Evolutionary conservation across 1,284 basidiomycete genomes (phyloP), one percentile per base, ranked within the genome.

Genomic region (Cutaneotrichosporon cavernicola): DNA sequence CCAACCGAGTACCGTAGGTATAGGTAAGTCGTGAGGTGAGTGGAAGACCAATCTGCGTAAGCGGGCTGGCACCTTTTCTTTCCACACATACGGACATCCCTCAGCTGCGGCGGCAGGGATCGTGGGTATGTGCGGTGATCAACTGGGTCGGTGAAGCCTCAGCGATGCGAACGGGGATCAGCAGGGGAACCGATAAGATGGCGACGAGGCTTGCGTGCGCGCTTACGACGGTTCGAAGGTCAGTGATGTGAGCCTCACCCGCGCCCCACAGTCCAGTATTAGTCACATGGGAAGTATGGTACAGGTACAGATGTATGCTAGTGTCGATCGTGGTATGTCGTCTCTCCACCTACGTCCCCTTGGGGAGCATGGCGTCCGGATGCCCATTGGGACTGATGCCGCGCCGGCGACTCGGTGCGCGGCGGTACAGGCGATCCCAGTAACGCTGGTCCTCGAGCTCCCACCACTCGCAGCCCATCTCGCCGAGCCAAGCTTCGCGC

Each of bases 401-500:
- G 36, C 55, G 55, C 7, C 55, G 55, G 38, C 55, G 55, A 14
- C 21, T 26, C 18, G 55, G 36, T 3, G 38, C 38, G 55, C 55
- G 55, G 38, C 36, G n/a, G 14, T 46, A 30, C 34, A 59, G 58
- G n/a, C 59, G 21, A n/a, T 63, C 62, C 62, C 62, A 66, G 56
- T 38, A 63, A 4, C 47, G 40, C 59, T 49, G 31, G 46, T 65
- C 53, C 47, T 69, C 64, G 49, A 67, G 56, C 64, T 79, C 77
- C 77, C 77, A 79, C 63, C 67, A 69, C 52, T 77, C 73, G 68
- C 74, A 77, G 36, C 57, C 63, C 4, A 71, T 65, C 63, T 64
- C 70, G 22, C 47, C 60, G 11, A 77, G 65, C 75, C 75, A 79
- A 30, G 69, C 72, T 4, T 72, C 70, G 57, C 61, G 64, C 43